A percentile compares a stretch with the other conserved stretches of the same genome.
Evolutionary conservation across 805 yeast genomes (phyloP).

Genomic region (Teunomyces aglyptinius): DNA sequence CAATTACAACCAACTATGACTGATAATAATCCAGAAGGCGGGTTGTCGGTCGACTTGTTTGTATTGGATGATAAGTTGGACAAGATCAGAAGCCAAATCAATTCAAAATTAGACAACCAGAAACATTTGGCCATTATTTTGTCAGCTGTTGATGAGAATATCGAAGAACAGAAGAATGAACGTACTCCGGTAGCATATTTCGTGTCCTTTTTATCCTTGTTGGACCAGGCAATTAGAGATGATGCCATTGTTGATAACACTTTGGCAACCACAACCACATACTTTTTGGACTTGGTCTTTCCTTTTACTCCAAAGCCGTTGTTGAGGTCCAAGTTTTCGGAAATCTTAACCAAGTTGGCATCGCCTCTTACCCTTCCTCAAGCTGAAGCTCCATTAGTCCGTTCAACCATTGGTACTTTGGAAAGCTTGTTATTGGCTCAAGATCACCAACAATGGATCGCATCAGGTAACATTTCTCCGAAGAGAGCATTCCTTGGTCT

Average conservation of each 20-base stretch:
- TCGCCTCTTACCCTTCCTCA: slow-evolving; percentile 69
- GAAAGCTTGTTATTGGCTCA: slow-evolving; percentile 79
- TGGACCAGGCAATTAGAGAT: slow-evolving; percentile 66
- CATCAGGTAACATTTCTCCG: slow-evolving; percentile 62
- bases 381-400: slow-evolving; percentile 76
- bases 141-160: slow-evolving; percentile 86
- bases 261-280: slow-evolving; percentile 73
- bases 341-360: slow-evolving; percentile 75
- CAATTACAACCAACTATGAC: slow-evolving; percentile 17
- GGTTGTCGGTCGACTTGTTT: slow-evolving; percentile 31
- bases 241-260: slow-evolving; percentile 54
- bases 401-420: slow-evolving; percentile 82
- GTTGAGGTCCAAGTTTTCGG: slow-evolving; percentile 70
- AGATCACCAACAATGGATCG: slow-evolving; percentile 73
- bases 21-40: slow-evolving; percentile 40
- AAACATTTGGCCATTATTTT: slow-evolving; percentile 80
- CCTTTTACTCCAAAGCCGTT: slow-evolving; percentile 71
- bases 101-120: slow-evolving; percentile 84
- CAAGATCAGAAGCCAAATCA: slow-evolving; percentile 67
- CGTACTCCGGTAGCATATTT: slow-evolving; percentile 78
- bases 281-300: slow-evolving; percentile 75
- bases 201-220: slow-evolving; percentile 74
- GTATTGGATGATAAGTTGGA: slow-evolving; percentile 63
- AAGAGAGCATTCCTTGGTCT: slow-evolving; percentile 77
- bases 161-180: slow-evolving; percentile 61